Base-by-base conservation (phyloP, 139 green algal genomes). In the Dunaliella primolecta region DNA sequence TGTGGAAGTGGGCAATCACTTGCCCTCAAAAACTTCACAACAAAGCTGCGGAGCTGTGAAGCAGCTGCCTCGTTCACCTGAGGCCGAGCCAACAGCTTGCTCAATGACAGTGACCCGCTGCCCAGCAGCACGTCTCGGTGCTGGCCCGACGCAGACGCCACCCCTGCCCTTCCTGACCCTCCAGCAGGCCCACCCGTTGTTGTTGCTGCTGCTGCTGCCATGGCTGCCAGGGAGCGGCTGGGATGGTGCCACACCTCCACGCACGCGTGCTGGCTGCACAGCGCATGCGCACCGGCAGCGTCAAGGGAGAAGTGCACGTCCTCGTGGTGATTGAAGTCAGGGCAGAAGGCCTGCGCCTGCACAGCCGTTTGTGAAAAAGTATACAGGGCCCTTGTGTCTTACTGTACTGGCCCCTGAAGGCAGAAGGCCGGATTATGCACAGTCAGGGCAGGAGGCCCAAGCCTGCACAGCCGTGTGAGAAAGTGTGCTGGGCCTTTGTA, bases 221-320 rank as follows among this genome's bases (percentile, higher is more conserved):
- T 82, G 23, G 88, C 90, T 30, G 84, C 84, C 72, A 89, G 76
- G 0, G 88, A 89, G 27, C 88, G 76, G 0, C 89, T 89, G 80
- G 84, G 88, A 84, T 94, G 91, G 83, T 94, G 91, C 89, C 89
- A 92, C 36, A 93, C 81, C 87, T 94, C 89, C 46, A 93, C 55
- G 0, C 74, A 81, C 71, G 86, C 24, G 24, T 91, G 83, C 55
- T 87, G 78, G 0, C 78, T 84, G 20, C 83, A 80, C 2, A 94
- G 56, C 15, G 89, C 91, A 1, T 38, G 33, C 38, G 92, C 56
- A 2, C 55, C 79, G 24, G 23, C 3, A 1, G 72, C 21, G 27
- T 89, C 84, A 35, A 92, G 35, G 29, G 15, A 15, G 35, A 92
- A 32, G 0, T 74, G 34, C 35, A 92, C 32, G 36, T 85, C n/a